These are phyloP conservation scores for Lentithecium fluviatile DNA, from an alignment of 495 filamentous ascomycete genomes.

Conservation along the genomic window DNA sequence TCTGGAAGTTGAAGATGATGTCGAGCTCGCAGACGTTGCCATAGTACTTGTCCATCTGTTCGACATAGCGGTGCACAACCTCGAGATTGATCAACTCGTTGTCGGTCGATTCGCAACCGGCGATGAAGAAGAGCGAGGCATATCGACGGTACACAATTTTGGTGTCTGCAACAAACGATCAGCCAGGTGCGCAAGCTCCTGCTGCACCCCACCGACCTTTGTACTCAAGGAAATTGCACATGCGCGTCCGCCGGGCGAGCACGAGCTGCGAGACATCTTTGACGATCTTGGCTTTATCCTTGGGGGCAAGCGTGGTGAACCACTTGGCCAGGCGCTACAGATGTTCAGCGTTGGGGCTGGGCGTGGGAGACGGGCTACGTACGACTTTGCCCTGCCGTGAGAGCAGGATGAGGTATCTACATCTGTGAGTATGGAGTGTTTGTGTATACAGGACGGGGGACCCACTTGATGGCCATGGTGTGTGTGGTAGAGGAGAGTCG, in stretches of 20 bases:
- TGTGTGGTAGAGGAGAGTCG: slow-evolving; percentile 9
- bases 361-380: slow-evolving; percentile 50
- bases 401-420: slow-evolving; percentile 93
- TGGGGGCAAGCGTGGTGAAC: slow-evolving; percentile 97
- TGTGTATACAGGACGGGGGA: slow-evolving; percentile 3
- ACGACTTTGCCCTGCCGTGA: slow-evolving; percentile 99
- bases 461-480: slow-evolving; percentile 64
- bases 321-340: slow-evolving; percentile 93
- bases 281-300: slow-evolving; percentile 99
- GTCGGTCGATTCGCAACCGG: slow-evolving; percentile 88
- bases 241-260: slow-evolving; percentile 87
- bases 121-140: slow-evolving; percentile 98
- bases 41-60: slow-evolving; percentile 99
- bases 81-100: slow-evolving; percentile 98
- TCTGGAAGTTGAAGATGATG: slow-evolving; percentile 99
- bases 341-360: slow-evolving; percentile 39
- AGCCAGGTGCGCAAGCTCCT: slow-evolving; percentile 8
- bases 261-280: slow-evolving; percentile 99
- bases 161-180: slow-evolving; percentile 60
- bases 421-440: slow-evolving; percentile 4
- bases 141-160: slow-evolving; percentile 99
- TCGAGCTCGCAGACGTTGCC: slow-evolving; percentile 99
- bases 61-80: slow-evolving; percentile 97
- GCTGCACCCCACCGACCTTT: slow-evolving; percentile 62
- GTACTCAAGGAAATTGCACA: slow-evolving; percentile 99